Evolutionary conservation across 768 basidiomycete genomes (phyloP).

Genomic region (Podaxis carcinomalis): DNA sequence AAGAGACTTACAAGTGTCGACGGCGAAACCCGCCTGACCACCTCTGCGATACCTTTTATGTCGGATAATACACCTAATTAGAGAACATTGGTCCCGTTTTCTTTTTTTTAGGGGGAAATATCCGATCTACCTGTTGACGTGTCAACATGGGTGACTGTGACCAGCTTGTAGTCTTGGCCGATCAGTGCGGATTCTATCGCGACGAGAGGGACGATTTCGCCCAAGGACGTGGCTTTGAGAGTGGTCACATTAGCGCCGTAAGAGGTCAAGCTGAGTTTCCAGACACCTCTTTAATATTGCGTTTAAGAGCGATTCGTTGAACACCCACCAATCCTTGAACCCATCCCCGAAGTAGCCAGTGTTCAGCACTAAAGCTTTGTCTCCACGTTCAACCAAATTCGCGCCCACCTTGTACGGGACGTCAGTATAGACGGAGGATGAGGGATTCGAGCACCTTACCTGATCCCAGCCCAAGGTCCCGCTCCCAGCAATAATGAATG

Average conservation of each 20-base stretch:
- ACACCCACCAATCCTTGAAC: slow-evolving; percentile 70
- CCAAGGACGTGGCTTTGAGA: slow-evolving; percentile 59
- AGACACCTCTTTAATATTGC: background rate
- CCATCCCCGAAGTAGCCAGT: slow-evolving; percentile 90
- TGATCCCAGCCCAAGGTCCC: slow-evolving; percentile 91
- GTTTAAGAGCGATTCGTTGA: background rate
- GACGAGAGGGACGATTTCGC: slow-evolving; percentile 49
- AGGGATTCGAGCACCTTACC: background rate
- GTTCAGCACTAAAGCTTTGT: slow-evolving; percentile 72
- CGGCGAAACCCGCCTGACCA: slow-evolving; percentile 69
- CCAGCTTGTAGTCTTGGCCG: slow-evolving; percentile 69
- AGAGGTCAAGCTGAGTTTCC: slow-evolving; percentile 49
- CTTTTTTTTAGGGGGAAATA: background rate
- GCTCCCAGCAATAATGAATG: slow-evolving; percentile 81
- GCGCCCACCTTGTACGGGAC: slow-evolving; percentile 54
- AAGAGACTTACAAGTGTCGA: slow-evolving; percentile 58
- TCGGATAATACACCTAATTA: slow-evolving; percentile 61
- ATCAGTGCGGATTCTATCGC: slow-evolving; percentile 61
- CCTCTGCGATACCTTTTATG: slow-evolving; percentile 61
- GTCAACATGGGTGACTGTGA: slow-evolving; percentile 90
- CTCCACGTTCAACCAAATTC: slow-evolving; percentile 73
- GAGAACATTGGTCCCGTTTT: background rate
- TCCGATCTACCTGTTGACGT: slow-evolving; percentile 59
- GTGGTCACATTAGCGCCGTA: slow-evolving; percentile 82
- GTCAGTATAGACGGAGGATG: background rate